Base-by-base conservation (phyloP, 2,329 filamentous ascomycete genomes). In the Aotearoamyces nothofagi region DNA sequence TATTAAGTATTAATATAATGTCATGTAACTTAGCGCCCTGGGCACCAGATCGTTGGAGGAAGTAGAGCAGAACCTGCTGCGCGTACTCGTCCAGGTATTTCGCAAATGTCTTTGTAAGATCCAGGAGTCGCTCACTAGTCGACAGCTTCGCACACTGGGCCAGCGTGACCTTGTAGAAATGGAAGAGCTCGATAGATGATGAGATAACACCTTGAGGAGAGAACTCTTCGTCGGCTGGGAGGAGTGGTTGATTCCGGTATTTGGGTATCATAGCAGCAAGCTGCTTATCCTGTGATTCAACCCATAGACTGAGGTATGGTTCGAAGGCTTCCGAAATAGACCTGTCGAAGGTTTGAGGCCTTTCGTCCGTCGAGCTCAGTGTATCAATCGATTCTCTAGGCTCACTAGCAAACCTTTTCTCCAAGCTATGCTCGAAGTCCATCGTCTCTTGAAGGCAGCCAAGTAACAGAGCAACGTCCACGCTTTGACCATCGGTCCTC, bases 251-350 rank as follows among this genome's bases (percentile, higher is more conserved):
- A 34, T 66, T 69, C 39, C 79, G 81, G 54, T 96, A 96, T 49
- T 74, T 83, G 0, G 84, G 84, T 38, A 98, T 81, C 55, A 96
- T 72, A 5, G 63, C 55, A 5, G 83, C 78, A 33, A 96, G 62
- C 44, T 92, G 78, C 52, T 75, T 87, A 53, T 94, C 87, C 53
- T 96, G 90, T 7, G 83, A 87, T 35, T 96, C 87, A 2, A 98
- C 84, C 90, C 90, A 98, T 4, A 98, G 60, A 49, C 83, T 93
- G 39, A 98, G 66, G 51, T 96, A 98, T 1, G 90, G 90, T 54
- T 96, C 90, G 46, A 98, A 98, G 1, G 90, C 90, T 37, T 92
- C 83, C 0, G 90, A 96, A 35, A 98, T 93, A 4, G 82, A 77
- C 32, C 92, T 83, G 31, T 81, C 78, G 51, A 94, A 94, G 31